Conservation (phyloP, 176 grass and related monocot genomes). For the Cenchrus americanus region DNA sequence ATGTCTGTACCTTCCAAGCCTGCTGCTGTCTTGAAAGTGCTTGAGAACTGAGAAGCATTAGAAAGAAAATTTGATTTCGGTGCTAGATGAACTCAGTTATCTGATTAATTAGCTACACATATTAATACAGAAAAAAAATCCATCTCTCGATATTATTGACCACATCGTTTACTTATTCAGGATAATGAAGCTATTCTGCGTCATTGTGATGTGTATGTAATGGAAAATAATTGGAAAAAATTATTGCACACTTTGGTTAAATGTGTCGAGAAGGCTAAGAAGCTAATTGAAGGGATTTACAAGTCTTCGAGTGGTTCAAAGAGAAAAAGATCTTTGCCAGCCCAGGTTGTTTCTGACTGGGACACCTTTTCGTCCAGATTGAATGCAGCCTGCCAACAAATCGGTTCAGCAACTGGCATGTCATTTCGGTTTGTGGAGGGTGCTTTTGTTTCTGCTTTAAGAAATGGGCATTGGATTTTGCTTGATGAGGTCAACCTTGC, state of each 20-base stretch:
- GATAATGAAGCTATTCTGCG: constrained; percentile 55
- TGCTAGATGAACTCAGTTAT: not conserved
- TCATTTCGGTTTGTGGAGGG: constrained; percentile 90
- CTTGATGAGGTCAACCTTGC: constrained; percentile 99
- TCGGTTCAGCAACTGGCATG: constrained; percentile 57
- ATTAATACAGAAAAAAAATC: not conserved
- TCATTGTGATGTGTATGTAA: constrained; percentile 49
- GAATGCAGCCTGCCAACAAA: constrained; percentile 58
- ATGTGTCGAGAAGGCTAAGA: constrained; percentile 34
- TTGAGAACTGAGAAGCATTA: not conserved
- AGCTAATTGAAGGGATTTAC: constrained; percentile 36
- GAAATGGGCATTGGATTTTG: constrained; percentile 91
- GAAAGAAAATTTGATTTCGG: not conserved
- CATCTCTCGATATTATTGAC: constrained; percentile 1
- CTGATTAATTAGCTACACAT: constrained; percentile 11
- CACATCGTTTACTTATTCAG: constrained; percentile 50
- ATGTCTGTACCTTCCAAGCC: not conserved
- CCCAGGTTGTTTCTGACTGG: constrained; percentile 61
- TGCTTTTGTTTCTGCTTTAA: constrained; percentile 89
- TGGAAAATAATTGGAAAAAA: constrained; percentile 81
- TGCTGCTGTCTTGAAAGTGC: constrained; percentile 1
- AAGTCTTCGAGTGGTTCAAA: constrained; percentile 58
- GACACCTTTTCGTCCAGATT: constrained; percentile 64
- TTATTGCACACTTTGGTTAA: constrained; percentile 50
- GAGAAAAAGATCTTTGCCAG: constrained; percentile 70